phyloP scores from a whole-genome alignment of 2,329 filamentous ascomycete species.

The Talaromyces funiculosus region DNA sequence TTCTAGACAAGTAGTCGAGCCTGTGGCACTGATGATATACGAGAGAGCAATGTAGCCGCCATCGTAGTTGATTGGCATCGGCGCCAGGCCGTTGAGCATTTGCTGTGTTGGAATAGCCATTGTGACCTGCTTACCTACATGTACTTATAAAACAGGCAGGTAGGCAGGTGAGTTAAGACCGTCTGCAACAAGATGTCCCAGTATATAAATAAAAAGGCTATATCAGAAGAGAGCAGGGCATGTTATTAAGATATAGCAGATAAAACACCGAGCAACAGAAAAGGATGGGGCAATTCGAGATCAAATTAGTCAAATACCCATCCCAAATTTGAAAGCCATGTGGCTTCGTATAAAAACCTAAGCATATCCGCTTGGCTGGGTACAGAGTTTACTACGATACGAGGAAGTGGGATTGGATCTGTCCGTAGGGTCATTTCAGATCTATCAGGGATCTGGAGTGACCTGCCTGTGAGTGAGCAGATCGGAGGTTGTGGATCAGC shows the following conservation, averaged over 20 bases:
- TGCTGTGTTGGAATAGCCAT: conserved; percentile 9
- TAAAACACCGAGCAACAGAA: not conserved
- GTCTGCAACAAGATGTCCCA: not conserved
- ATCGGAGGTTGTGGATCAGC: not conserved
- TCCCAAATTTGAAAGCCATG: conserved; percentile 1
- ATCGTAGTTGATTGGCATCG: conserved; percentile 8
- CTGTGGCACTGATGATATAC: conserved; percentile 65
- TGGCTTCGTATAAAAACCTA: not conserved
- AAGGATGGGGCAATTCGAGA: not conserved
- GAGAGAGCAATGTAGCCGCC: conserved; percentile 61
- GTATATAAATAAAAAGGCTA: not conserved
- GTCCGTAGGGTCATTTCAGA: not conserved
- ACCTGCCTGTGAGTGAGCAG: not conserved
- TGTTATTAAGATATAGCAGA: not conserved
- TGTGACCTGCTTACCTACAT: not conserved
- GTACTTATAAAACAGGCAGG: not conserved
- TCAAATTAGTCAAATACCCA: not conserved
- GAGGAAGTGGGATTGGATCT: not conserved
- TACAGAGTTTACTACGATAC: not conserved
- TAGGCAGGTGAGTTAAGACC: not conserved
- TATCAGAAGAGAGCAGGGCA: not conserved
- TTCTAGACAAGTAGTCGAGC: conserved; percentile 73
- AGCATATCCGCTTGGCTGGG: not conserved
- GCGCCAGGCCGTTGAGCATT: conserved; percentile 9
- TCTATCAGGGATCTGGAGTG: conserved; percentile 4